Percentiles rank a stretch among this genome's conserved stretches.
Evolutionary conservation across 495 filamentous ascomycete genomes (phyloP).

Genomic region (Sporormia fimetaria): DNA sequence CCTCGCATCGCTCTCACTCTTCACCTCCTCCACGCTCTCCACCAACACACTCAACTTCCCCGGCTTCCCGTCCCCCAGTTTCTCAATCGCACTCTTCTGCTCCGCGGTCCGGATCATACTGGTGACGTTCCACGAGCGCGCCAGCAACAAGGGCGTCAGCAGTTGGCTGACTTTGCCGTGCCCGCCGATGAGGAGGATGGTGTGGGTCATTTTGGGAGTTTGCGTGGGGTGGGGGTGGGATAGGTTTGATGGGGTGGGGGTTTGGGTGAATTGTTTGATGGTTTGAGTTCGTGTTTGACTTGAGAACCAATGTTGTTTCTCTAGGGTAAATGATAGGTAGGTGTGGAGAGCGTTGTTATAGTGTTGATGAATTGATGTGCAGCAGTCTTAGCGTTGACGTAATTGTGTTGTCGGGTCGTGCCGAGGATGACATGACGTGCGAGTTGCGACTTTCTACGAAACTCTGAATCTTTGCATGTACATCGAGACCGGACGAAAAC

Average conservation of each 20-base stretch:
- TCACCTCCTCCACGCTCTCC: constrained; percentile 58
- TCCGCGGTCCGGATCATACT: constrained; percentile 62
- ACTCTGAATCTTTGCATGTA: too few species aligned
- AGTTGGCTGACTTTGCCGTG: constrained; percentile 69
- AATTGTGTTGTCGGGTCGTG: too few species aligned
- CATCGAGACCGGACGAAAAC: too few species aligned
- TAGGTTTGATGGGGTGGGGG: neutral
- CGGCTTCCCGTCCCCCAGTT: constrained; percentile 41
- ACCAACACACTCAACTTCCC: constrained; percentile 52
- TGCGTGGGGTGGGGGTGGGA: neutral
- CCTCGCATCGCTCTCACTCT: constrained; percentile 49
- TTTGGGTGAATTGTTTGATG: neutral
- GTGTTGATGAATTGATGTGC: too few species aligned
- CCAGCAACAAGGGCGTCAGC: constrained; percentile 65
- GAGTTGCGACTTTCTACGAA: too few species aligned
- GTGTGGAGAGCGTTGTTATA: too few species aligned
- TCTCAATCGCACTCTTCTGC: constrained; percentile 52
- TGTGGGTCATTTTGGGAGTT: constrained; percentile 19
- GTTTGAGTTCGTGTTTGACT: too few species aligned
- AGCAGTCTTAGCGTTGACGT: too few species aligned
- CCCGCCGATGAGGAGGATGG: constrained; percentile 66
- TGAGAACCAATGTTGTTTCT: too few species aligned
- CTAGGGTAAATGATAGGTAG: too few species aligned
- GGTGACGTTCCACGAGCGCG: constrained; percentile 61
- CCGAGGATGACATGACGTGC: too few species aligned